Base-by-base conservation (phyloP, 129 eudicot genomes). In the Chrysanthemum lavandulifolium region DNA sequence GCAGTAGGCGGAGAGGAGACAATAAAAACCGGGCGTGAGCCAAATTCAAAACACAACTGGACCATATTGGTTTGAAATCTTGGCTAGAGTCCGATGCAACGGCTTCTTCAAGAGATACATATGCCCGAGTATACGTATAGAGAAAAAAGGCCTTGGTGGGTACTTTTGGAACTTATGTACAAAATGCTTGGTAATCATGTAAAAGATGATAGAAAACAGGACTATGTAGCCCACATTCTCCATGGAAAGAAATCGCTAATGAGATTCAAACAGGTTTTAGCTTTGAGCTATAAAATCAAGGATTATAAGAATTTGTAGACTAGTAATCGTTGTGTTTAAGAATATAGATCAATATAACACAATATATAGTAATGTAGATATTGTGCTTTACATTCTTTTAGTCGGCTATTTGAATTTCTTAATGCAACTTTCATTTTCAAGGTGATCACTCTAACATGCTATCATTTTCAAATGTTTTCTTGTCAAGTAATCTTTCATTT, bases 1-100 rank as follows among this genome's bases (percentile, higher is more conserved):
- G 88, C 86, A 6, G 85, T 86, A 14, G 92, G 73, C 14, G 89
- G 83, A 3, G 95, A 87, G 3, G 95, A 85, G 52, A 87, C 82
- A 12, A 91, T 40, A 73, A 91, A 80, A 18, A 81, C 80, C 4
- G 71, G 78, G 40, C 89, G 89, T 15, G 85, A 75, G 16, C 95
- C 97, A n/a, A 91, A 72, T n/a, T 76, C 78, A 29, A 91, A 80
- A 69, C 12, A 81, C 57, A 2, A 87, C 67, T 0, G 89, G 86
- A 12, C 97, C 91, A 33, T 87, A 78, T 0, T 33, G 57, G 55
- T 67, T 29, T 2, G 95, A 81, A 52, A 87, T 43, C 19, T 80
- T 76, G 50, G 86, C 69, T 7, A 91, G 54, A 51, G 83, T 69
- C 25, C 76, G 68, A 49, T 85, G 81, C 19, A 87, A 59, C 9